Base-by-base conservation (phyloP, 345 rosid species). In the Heritiera fomes region DNA sequence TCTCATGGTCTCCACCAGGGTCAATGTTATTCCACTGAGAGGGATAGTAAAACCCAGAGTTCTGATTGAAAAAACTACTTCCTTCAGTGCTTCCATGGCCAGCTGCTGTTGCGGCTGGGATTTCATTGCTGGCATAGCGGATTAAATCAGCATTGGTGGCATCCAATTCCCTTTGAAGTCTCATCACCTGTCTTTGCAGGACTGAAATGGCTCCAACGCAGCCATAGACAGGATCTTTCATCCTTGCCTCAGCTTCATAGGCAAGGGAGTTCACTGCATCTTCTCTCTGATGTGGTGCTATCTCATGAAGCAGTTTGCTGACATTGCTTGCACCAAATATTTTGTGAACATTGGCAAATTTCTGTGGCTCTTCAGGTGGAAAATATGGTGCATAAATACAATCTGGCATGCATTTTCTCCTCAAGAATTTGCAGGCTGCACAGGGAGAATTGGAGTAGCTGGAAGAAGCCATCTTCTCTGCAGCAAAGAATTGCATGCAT, bases 281-380 rank as follows among this genome's bases (percentile, higher is more conserved):
- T 76, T 88, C 91, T 53, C 93, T 75, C 55, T 90, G 93, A 73
- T 88, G 88, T 0, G 91, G 93, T 0, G 78, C 77, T 2, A 90
- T 88, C 55, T 90, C 93, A 8, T 87, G 80, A 20, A 90, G 90
- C 56, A 90, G 88, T 83, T 90, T 90, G 77, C 90, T 87, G 3
- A 88, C 93, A 58, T 90, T 90, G 83, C 93, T 90, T 53, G 93
- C 93, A 20, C 93, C 91, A 58, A 90, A 90, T 58, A 90, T 90
- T 62, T 89, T 87, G 87, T 90, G 93, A 40, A 90, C 93, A 79
- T 88, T 88, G 18, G 89, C 88, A 60, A 90, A 90, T 60, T 90
- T 90, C 45, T 89, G 89, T 9, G 93, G 91, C 77, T 90, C 93
- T 40, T 90, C 93, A 1, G 93, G 90, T 8, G 93, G 91, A 79